Base-by-base conservation (phyloP, 768 basidiomycete species). In the Wakefieldia striispora region DNA sequence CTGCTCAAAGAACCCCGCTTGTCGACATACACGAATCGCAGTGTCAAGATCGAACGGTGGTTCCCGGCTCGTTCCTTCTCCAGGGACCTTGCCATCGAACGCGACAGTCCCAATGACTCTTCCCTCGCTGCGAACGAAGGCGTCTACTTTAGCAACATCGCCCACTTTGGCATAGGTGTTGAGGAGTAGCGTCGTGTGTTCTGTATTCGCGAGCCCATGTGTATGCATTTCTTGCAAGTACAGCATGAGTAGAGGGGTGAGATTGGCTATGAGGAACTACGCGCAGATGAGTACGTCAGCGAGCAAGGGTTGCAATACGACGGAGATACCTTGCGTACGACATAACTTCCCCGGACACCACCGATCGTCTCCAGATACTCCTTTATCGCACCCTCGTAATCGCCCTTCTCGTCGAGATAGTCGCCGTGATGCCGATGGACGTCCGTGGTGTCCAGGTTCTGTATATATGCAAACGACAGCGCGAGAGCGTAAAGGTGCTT, bases 101-200 rank as follows among this genome's bases (percentile, higher is more conserved):
- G n/a, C n/a, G n/a, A 16, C 14, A 14, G 47, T 45, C 3, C 60
- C 60, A 1, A 67, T 61, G 14, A 80, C 73, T 37, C 76, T 72
- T 1, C 89, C 84, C 63, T 93, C 91, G 3, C 91, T 85, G 67
- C 89, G 91, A 71, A 99, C 90, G 68, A 99, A 99, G 51, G 77
- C 82, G 59, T 97, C 92, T 2, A 98, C 79, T 12, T 93, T 84
- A 2, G 82, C 68, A 14, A 93, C 84, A 59, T 99, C 97, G 52
- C 93, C 91, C 19, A 97, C 85, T 65, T 98, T 98, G 44, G 97
- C 97, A 69, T 97, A 98, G 6, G 95, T 94, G 65, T 98, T 98
- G 21, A 99, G 81, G 4, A 99, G 79, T 8, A 99, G 83, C 0
- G 97, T 98, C 0, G 97, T 99, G 62, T 97, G 95, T 60, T 98